Conservation (phyloP, 2,329 filamentous ascomycete species). For the Cyphellophora attinorum region DNA sequence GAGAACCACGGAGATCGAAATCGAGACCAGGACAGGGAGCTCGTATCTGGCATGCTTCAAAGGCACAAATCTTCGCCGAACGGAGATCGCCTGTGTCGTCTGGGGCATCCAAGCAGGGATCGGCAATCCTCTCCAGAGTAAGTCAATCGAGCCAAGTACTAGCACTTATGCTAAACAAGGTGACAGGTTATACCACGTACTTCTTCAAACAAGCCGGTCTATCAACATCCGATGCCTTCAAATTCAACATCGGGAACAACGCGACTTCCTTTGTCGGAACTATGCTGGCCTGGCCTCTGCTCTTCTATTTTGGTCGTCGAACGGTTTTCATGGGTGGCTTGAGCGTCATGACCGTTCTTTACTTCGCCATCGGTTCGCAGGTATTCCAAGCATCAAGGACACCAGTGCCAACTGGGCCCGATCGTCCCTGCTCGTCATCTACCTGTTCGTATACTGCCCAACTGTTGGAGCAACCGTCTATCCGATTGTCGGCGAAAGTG, state of each 20-base stretch:
- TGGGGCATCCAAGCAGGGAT: conserved; percentile 44
- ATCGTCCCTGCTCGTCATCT: conserved; percentile 19
- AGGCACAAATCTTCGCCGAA: conserved; percentile 25
- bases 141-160: too few relatives aligned
- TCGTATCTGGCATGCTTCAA: conserved; percentile 22
- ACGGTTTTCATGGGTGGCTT: conserved; percentile 26
- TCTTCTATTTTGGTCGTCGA: conserved; percentile 26
- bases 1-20: conserved; percentile 26
- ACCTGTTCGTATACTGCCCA: conserved; percentile 40
- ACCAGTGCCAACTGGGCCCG: conserved; percentile 24
- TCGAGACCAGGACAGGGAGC: conserved; percentile 12
- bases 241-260: conserved; percentile 50
- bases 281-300: conserved; percentile 31
- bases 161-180: too few relatives aligned
- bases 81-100: conserved; percentile 28
- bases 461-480: conserved; percentile 45
- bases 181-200: conserved; percentile 21
- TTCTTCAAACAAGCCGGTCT: conserved; percentile 44
- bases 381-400: too few relatives aligned
- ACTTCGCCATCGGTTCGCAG: conserved; percentile 20
- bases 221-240: conserved; percentile 37
- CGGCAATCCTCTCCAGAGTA: too few relatives aligned
- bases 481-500: conserved; percentile 43
- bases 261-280: conserved; percentile 42
- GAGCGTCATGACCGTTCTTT: conserved; percentile 18